A percentile compares a stretch with the other conserved stretches of the same genome.
Conservation (phyloP, 2,329 filamentous ascomycete species). For the Pseudogymnoascus sp. region DNA sequence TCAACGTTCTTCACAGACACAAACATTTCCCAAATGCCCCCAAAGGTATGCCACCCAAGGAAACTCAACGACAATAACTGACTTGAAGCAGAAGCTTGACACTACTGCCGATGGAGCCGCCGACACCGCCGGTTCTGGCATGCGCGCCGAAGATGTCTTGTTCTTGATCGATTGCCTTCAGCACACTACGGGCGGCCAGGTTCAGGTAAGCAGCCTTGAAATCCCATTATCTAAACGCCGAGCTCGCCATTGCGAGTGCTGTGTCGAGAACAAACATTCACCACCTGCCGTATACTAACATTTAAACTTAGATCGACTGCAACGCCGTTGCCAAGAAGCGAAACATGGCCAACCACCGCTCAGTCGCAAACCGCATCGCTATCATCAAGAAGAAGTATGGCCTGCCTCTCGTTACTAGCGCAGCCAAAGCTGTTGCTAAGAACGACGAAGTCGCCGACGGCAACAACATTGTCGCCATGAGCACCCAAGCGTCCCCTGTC, state of each 20-base stretch:
- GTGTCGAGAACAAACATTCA: background rate
- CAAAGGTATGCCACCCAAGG: background rate
- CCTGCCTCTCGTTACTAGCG: constrained; percentile 14
- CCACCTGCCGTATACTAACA: background rate
- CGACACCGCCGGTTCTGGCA: background rate
- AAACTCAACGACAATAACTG: background rate
- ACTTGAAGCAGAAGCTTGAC: background rate
- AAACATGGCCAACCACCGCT: constrained; percentile 17
- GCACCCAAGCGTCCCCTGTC: background rate
- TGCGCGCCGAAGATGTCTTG: constrained; percentile 16
- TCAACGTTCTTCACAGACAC: background rate
- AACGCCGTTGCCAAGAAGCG: constrained; percentile 16
- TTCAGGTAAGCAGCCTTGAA: constrained; percentile 16
- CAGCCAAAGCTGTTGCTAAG: background rate
- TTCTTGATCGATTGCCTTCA: constrained; percentile 22
- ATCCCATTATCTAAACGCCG: background rate
- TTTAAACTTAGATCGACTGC: constrained; percentile 18
- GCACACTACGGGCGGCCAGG: constrained; percentile 17
- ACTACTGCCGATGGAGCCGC: background rate
- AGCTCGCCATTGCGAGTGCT: background rate
- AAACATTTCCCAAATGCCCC: background rate
- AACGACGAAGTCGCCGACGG: background rate
- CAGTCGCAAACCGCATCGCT: constrained; percentile 20
- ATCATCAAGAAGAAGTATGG: constrained; percentile 23
- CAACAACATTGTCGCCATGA: background rate